Evolutionary conservation across 768 basidiomycete species (phyloP).

Genomic region (Calvatia gigantea): DNA sequence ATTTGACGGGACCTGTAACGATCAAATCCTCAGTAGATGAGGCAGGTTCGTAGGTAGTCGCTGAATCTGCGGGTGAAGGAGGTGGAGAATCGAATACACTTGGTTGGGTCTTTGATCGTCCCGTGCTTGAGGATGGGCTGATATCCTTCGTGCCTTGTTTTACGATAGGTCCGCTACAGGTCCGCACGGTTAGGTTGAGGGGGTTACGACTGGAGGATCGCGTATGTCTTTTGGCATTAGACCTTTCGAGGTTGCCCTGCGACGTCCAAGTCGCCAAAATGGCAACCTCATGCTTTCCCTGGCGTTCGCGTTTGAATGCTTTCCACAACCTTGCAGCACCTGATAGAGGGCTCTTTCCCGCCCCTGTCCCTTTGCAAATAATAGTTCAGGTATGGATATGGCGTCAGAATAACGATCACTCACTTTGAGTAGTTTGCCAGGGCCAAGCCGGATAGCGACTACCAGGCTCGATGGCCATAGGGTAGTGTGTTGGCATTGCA

Average conservation of each 20-base stretch:
- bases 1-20: not conserved
- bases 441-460: not conserved
- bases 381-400: not conserved
- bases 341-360: not conserved
- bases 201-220: not conserved
- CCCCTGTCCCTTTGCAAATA: not conserved
- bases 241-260: not conserved
- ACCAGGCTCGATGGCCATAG: not conserved
- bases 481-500: not conserved
- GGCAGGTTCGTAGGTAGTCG: not conserved
- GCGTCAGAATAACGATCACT: not conserved
- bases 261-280: not conserved
- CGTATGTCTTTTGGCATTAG: not conserved
- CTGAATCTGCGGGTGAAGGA: not conserved
- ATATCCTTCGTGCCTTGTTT: not conserved
- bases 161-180: not conserved
- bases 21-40: not conserved
- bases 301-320: too few species aligned
- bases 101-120: not conserved
- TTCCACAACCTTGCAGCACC: not conserved
- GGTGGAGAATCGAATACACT: not conserved
- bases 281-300: not conserved
- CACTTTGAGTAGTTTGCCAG: not conserved
- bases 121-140: not conserved
- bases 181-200: not conserved